Evolutionary conservation across 805 yeast genomes (phyloP), one percentile per base, ranked within the genome.

Genomic region (Nakazawaea wyomingensis): DNA sequence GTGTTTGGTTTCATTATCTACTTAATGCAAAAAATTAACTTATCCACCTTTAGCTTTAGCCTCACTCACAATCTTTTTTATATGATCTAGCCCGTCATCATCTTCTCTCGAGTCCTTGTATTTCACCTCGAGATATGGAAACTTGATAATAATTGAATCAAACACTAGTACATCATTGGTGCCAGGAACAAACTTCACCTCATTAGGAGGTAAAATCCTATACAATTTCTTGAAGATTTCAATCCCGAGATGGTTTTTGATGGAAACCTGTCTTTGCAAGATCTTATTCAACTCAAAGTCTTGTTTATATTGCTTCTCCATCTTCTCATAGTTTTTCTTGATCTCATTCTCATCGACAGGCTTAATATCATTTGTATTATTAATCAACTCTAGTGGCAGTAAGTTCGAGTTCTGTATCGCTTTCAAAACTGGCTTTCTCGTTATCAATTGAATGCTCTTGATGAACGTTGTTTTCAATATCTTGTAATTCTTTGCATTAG

Each of bases 391-490:
- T 4, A 42, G 38, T 11, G 50, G 39, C 18, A 62, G 64, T 6
- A 45, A 44, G 17, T 49, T 48, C 5, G 48, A 46, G 29, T 47
- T 48, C 16, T 38, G 39, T 17, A 39, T 34, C 14, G 22, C n/a
- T 24, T 44, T 44, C 22, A 39, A 38, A 5, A 35, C 37, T n/a
- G 36, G 60, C 44, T 60, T 68, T 49, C 61, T 73, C 36, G 69
- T 76, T 39, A 66, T 51, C 9, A 71, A 72, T 19, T 67, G 66
- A 14, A 82, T 65, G 5, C 67, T 64, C 53, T 78, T 80, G 48
- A 84, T 71, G 55, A 76, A 82, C 2, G 77, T 57, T 7, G 78
- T 67, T 54, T 79, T 80, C 41, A 83, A 63, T 37, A 82, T 62
- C 46, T 74, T 70, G 58, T 74, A 80, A 27, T 51, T 57, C 44